A percentile compares a stretch with the other conserved stretches of the same genome.
phyloP scores from a whole-genome alignment of 495 filamentous ascomycete species.

The Xylaria flabelliformis region DNA sequence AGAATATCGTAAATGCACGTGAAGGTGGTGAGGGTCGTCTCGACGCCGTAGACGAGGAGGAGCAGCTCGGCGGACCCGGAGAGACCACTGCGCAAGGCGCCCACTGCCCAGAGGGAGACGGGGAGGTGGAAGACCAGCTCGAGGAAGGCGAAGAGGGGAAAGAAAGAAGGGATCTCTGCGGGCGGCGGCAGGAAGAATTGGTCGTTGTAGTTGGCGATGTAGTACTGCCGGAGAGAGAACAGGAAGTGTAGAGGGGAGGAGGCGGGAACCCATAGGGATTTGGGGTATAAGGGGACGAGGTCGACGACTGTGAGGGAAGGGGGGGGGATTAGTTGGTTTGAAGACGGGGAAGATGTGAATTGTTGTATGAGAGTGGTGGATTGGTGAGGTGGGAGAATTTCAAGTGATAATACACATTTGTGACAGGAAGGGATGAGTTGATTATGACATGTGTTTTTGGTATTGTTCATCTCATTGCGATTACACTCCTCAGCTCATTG shows the following conservation, averaged over 20 bases:
- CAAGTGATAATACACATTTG: neutral
- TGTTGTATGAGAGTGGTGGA: neutral
- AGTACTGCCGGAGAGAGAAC: constrained; percentile 60
- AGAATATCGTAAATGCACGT: constrained; percentile 64
- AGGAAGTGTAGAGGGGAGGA: constrained; percentile 55
- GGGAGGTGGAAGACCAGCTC: constrained; percentile 75
- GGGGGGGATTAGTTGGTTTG: neutral
- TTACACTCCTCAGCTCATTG: neutral
- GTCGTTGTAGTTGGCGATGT: constrained; percentile 74
- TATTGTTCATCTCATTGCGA: constrained; percentile 1
- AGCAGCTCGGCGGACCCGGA: constrained; percentile 64
- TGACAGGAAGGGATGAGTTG: neutral
- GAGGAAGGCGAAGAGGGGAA: constrained; percentile 69
- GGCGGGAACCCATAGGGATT: constrained; percentile 53
- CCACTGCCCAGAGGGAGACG: constrained; percentile 64
- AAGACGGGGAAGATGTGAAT: neutral
- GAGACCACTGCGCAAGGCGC: constrained; percentile 37
- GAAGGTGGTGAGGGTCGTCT: constrained; percentile 74
- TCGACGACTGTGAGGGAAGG: constrained; percentile 62
- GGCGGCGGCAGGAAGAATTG: constrained; percentile 73
- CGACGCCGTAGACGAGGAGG: constrained; percentile 70
- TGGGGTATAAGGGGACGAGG: constrained; percentile 68
- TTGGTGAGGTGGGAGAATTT: neutral
- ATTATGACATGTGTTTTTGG: neutral
- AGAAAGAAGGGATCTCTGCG: constrained; percentile 62